phyloP scores from a whole-genome alignment of 176 grass and related monocot genomes.

The Triticum timopheevii region DNA sequence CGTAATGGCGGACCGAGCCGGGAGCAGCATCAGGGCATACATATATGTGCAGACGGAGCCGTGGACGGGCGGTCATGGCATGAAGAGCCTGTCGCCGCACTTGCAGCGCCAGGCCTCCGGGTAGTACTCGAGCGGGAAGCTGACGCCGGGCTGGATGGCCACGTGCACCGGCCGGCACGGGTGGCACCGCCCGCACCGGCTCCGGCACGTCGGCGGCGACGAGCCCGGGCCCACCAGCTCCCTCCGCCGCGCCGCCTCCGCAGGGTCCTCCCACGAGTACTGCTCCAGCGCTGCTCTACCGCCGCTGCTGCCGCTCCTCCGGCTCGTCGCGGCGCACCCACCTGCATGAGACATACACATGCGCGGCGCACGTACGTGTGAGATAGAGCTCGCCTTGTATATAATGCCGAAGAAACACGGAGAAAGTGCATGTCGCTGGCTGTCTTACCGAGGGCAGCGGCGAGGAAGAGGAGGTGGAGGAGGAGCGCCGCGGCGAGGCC shows the following conservation, averaged over 20 bases:
- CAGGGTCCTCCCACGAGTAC: constrained; percentile 37
- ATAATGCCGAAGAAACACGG: background rate
- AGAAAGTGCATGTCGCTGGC: too few species aligned
- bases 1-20: background rate
- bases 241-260: constrained; percentile 19
- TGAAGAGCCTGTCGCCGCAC: constrained; percentile 82
- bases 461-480: constrained; percentile 25
- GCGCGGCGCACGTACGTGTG: background rate
- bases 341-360: constrained; percentile 18
- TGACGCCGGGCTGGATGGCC: constrained; percentile 64
- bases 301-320: background rate
- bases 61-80: constrained; percentile 40
- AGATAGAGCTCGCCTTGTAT: background rate
- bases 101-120: constrained; percentile 93
- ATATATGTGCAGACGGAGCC: background rate
- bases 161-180: constrained; percentile 73
- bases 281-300: background rate
- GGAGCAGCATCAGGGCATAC: background rate
- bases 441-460: constrained; percentile 28
- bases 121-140: constrained; percentile 83
- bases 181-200: constrained; percentile 60
- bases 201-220: constrained; percentile 72
- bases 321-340: constrained; percentile 12
- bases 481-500: background rate
- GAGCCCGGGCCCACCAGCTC: constrained; percentile 70